Evolutionary conservation across 2,329 filamentous ascomycete genomes (phyloP).

Genomic region (Talaromyces sp.): DNA sequence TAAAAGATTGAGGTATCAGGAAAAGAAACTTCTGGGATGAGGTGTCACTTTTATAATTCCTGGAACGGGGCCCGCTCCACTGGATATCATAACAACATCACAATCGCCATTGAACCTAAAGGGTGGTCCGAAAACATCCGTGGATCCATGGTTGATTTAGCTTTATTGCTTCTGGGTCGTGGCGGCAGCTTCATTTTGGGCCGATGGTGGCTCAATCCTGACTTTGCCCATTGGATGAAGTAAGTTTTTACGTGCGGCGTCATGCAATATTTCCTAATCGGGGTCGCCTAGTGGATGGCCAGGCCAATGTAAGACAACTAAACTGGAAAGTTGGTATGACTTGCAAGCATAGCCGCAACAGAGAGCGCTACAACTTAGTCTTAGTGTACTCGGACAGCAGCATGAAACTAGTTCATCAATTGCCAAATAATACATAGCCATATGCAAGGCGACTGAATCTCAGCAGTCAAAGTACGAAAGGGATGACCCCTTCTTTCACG

Average conservation of each 20-base stretch:
- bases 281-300: not conserved
- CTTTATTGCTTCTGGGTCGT: not conserved
- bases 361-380: not conserved
- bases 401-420: not conserved
- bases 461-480: not conserved
- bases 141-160: not conserved
- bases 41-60: not conserved
- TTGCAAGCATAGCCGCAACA: not conserved
- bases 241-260: not conserved
- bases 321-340: not conserved
- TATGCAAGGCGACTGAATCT: not conserved
- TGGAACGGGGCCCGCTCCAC: not conserved
- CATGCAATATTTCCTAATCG: not conserved
- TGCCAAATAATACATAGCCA: not conserved
- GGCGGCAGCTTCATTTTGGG: not conserved
- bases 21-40: not conserved
- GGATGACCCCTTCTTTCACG: not conserved
- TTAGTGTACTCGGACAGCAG: not conserved
- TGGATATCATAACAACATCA: constrained; percentile 1
- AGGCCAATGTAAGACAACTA: not conserved
- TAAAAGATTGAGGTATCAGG: not conserved
- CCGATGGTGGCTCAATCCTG: not conserved
- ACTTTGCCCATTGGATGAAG: not conserved
- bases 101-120: not conserved
- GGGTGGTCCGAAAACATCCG: not conserved